Evolutionary conservation across 306 rosid species (phyloP), one percentile per base, ranked within the genome.

Genomic region (Cicer judaicum): DNA sequence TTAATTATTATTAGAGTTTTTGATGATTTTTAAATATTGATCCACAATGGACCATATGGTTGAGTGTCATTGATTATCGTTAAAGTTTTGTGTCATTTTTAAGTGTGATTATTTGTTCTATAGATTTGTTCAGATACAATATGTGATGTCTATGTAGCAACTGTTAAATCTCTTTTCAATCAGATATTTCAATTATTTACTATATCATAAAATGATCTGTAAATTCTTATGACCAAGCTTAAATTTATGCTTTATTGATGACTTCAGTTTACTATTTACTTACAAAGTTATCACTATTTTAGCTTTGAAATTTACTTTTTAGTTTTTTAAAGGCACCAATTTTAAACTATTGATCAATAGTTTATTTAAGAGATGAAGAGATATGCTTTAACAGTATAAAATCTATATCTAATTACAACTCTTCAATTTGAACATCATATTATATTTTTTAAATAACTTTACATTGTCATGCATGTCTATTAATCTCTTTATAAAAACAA

Each of bases 111-210:
- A 57, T 13, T 6, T 55, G 5, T 7, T 54, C 76, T 60, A 15
- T 39, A 55, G 21, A 52, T 39, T 38, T 34, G 5, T 7, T 54
- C 76, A 55, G 24, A 55, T 54, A 18, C 34, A 41, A 7, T 70
- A 48, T 48, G 34, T 48, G 74, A 50, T 50, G 72, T 52, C 8
- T 70, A 38, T 39, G 10, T 10, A 54, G 64, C 4, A 54, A 40
- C 21, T 40, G 19, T 52, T 38, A 40, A 7, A 15, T 15, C 12
- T 36, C 50, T 15, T 15, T 70, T 16, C 39, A 39, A 39, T 52
- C 0, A 1, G 19, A 39, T 0, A 1, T 11, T 70, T 39, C 34
- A 53, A 39, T 11, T 39, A 39, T 34, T 69, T 69, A 70, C 8
- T 7, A 40, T 19, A 41, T 8, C 9, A 13, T 54, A 39, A 49